Percentiles rank a stretch among this genome's conserved stretches.
Conservation (phyloP, 1,284 basidiomycete species). For the Ustilago loliicola region DNA sequence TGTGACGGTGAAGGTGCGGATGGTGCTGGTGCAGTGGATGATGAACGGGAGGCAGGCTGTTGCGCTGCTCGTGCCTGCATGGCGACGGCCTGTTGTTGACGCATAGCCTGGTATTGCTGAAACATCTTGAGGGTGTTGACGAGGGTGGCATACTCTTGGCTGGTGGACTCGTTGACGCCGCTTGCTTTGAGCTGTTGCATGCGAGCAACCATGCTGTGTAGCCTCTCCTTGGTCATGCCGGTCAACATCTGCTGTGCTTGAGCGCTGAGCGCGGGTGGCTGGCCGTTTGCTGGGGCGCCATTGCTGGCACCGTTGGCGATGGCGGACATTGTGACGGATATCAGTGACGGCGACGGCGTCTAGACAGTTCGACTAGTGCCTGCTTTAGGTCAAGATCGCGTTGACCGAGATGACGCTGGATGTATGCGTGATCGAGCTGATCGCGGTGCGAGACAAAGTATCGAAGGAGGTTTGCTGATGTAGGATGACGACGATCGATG, state of each 20-base stretch:
- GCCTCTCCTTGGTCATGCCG: conserved; percentile 67
- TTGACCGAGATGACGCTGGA: not conserved
- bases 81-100: conserved; percentile 62
- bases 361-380: not conserved
- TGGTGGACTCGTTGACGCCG: conserved; percentile 70
- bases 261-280: conserved; percentile 42
- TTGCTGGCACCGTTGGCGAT: conserved; percentile 50
- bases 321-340: conserved; percentile 38
- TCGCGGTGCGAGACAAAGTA: not conserved
- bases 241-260: conserved; percentile 64
- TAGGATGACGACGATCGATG: not conserved
- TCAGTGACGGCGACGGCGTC: not conserved
- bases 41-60: conserved; percentile 7
- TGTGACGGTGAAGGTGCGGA: conserved; percentile 39
- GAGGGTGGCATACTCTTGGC: conserved; percentile 70
- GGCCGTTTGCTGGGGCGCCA: conserved; percentile 30
- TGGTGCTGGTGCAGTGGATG: conserved; percentile 20
- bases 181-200: conserved; percentile 70
- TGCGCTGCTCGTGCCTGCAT: conserved; percentile 47
- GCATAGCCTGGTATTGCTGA: conserved; percentile 66
- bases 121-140: conserved; percentile 65
- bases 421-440: not conserved
- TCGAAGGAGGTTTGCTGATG: not conserved
- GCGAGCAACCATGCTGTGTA: conserved; percentile 65
- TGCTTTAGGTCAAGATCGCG: not conserved